Percentiles rank a stretch among this genome's conserved stretches.
phyloP scores from a whole-genome alignment of 2,329 filamentous ascomycete species.

The Alternaria gaisen region DNA sequence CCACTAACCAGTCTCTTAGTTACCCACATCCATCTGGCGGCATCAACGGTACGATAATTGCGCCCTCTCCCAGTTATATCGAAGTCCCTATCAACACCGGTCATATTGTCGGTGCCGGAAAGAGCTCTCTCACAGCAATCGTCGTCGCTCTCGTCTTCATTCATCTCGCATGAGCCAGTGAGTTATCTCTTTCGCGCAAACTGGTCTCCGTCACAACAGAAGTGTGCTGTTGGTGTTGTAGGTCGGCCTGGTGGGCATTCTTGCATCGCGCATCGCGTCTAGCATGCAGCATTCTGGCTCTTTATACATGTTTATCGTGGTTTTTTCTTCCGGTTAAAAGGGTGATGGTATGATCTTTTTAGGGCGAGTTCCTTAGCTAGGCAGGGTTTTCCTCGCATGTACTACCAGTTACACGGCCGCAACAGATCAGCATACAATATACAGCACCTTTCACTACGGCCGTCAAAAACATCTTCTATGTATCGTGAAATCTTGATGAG shows the following conservation, averaged over 20 bases:
- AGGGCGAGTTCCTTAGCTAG: conserved; percentile 34
- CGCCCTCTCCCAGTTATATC: conserved; percentile 37
- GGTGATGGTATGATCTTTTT: conserved; percentile 29
- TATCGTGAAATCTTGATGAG: conserved; percentile 1
- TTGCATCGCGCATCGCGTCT: conserved; percentile 30
- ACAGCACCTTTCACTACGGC: conserved; percentile 31
- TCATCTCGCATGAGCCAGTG: conserved; percentile 32
- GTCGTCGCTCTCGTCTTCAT: conserved; percentile 38
- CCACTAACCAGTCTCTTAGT: conserved; percentile 21
- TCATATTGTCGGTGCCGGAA: conserved; percentile 30
- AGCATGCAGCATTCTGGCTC: conserved; percentile 25
- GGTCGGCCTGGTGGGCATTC: conserved; percentile 23
- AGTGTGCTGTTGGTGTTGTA: conserved; percentile 24
- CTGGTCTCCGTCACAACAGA: conserved; percentile 11
- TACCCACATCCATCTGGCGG: conserved; percentile 27
- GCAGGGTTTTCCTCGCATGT: conserved; percentile 39
- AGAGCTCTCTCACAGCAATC: conserved; percentile 38
- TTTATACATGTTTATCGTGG: conserved; percentile 30
- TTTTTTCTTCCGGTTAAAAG: conserved; percentile 20
- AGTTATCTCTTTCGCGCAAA: conserved; percentile 6
- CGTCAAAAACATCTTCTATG: conserved; percentile 10
- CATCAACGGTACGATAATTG: conserved; percentile 33
- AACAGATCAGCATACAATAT: conserved; percentile 38
- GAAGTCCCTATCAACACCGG: conserved; percentile 36
- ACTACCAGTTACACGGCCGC: conserved; percentile 40